A percentile compares a stretch with the other conserved stretches of the same genome.
Conservation (phyloP, 1,139 yeast species). For the Nakaseomyces sp. region DNA sequence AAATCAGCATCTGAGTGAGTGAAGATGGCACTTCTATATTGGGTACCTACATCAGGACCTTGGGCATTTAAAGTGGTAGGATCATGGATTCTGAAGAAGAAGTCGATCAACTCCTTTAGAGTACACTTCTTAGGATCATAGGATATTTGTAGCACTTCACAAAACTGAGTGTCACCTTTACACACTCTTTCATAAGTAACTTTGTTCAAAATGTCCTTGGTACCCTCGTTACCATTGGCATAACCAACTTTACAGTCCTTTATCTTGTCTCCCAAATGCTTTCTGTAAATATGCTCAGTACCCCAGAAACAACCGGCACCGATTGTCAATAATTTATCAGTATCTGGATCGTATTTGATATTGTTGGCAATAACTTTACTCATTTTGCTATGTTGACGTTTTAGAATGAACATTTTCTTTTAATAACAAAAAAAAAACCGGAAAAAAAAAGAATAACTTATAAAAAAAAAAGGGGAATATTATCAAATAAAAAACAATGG, state of each 20-base stretch:
- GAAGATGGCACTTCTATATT: constrained; percentile 73
- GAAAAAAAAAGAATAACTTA: too few relatives aligned
- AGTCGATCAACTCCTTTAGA: constrained; percentile 59
- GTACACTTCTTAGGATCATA: constrained; percentile 61
- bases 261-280: constrained; percentile 49
- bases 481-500: not conserved
- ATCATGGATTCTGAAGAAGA: constrained; percentile 88
- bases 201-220: constrained; percentile 31
- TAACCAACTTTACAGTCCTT: constrained; percentile 80
- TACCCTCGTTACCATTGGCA: constrained; percentile 56
- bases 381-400: constrained; percentile 1
- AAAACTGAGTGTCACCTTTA: constrained; percentile 58
- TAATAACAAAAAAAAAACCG: too few relatives aligned
- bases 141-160: constrained; percentile 74
- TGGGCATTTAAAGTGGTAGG: constrained; percentile 55
- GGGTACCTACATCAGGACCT: constrained; percentile 79
- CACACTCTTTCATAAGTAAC: constrained; percentile 78
- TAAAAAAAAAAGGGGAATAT: not conserved
- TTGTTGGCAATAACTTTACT: constrained; percentile 20
- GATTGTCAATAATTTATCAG: constrained; percentile 47
- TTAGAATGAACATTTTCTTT: not conserved
- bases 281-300: constrained; percentile 72
- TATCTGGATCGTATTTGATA: constrained; percentile 34
- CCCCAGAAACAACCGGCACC: constrained; percentile 97
- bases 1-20: constrained; percentile 47